A percentile compares a stretch with the other conserved stretches of the same genome.
phyloP scores from a whole-genome alignment of 805 yeast species.

The Yamadazyma kitorensis region DNA sequence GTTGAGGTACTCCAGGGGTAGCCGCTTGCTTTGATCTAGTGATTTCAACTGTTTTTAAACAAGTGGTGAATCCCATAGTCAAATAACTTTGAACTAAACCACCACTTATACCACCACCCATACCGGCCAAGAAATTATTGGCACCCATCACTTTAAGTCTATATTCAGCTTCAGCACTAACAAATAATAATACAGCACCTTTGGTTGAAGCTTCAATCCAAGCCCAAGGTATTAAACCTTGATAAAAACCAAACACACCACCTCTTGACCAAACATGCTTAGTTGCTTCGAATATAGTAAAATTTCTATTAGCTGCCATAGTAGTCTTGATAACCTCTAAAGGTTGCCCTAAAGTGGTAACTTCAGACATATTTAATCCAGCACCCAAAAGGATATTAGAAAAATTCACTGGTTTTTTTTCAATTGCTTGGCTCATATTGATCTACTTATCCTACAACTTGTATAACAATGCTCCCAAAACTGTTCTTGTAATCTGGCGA shows the following conservation, averaged over 20 bases:
- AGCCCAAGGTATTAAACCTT: slow-evolving; percentile 99
- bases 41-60: slow-evolving; percentile 98
- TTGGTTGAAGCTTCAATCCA: slow-evolving; percentile 99
- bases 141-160: slow-evolving; percentile 60
- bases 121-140: slow-evolving; percentile 76
- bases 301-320: slow-evolving; percentile 92
- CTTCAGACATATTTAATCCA: slow-evolving; percentile 88
- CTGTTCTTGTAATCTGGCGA: too few relatives aligned
- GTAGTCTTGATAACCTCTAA: slow-evolving; percentile 95
- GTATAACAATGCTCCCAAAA: too few relatives aligned
- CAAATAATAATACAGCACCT: slow-evolving; percentile 93
- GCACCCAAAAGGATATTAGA: slow-evolving; percentile 93
- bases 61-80: slow-evolving; percentile 97
- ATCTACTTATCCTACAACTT: too few relatives aligned
- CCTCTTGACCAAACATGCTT: slow-evolving; percentile 89
- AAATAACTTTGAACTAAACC: slow-evolving; percentile 96
- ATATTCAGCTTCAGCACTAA: slow-evolving; percentile 89
- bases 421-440: slow-evolving; percentile 22
- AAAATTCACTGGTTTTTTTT: slow-evolving; percentile 84
- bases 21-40: slow-evolving; percentile 77
- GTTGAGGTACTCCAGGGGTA: slow-evolving; percentile 60
- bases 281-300: slow-evolving; percentile 65
- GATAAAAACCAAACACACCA: slow-evolving; percentile 89
- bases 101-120: slow-evolving; percentile 93
- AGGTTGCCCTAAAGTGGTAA: slow-evolving; percentile 94